These are phyloP conservation scores for Paraphoma sp. DNA, from an alignment of 2,329 filamentous ascomycete genomes.

Conservation along the genomic window DNA sequence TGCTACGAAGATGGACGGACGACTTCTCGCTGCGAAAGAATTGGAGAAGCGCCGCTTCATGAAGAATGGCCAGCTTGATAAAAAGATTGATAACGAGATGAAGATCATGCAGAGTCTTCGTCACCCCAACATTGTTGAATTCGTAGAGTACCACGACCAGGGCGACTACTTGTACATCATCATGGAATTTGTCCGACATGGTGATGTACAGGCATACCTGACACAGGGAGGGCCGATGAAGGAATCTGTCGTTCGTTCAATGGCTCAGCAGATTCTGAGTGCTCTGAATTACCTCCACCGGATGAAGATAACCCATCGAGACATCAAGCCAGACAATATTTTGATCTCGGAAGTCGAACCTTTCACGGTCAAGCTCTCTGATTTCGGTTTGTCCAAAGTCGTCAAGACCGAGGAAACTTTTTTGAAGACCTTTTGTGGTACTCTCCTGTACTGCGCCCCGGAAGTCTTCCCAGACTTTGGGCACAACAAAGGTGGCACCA, in stretches of 20 bases:
- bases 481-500: conserved; percentile 65
- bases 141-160: conserved; percentile 86
- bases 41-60: conserved; percentile 92
- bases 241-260: conserved; percentile 72
- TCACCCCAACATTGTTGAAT: conserved; percentile 90
- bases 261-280: conserved; percentile 78
- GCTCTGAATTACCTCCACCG: conserved; percentile 86
- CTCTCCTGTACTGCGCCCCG: conserved; percentile 91
- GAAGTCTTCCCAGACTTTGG: conserved; percentile 90
- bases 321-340: conserved; percentile 98
- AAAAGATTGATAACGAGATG: conserved; percentile 97
- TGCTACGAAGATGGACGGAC: conserved; percentile 82
- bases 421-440: conserved; percentile 94
- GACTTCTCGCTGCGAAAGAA: conserved; percentile 89
- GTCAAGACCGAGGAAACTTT: conserved; percentile 90
- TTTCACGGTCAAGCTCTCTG: conserved; percentile 86
- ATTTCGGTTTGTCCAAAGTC: conserved; percentile 96
- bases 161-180: conserved; percentile 87
- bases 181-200: conserved; percentile 88
- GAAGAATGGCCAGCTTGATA: conserved; percentile 87
- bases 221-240: conserved; percentile 65
- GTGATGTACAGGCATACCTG: conserved; percentile 82
- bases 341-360: conserved; percentile 77
- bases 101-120: conserved; percentile 87
- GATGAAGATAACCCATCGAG: conserved; percentile 93